Evolutionary conservation across 495 filamentous ascomycete species (phyloP).

Genomic region (Tuber melanosporum): DNA sequence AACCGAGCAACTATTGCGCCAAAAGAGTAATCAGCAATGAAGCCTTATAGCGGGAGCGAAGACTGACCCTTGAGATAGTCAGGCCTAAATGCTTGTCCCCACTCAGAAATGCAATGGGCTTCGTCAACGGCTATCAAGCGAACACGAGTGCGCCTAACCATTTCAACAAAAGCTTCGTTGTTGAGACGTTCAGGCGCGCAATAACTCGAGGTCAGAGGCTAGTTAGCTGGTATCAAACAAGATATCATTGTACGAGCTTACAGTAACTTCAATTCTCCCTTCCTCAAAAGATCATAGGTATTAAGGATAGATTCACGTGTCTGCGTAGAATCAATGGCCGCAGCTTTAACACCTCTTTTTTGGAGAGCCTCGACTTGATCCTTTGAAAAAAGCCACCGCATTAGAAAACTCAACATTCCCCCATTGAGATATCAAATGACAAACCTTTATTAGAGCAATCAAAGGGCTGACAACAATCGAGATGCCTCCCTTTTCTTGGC

Average conservation of each 20-base stretch:
- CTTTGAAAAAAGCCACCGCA: conserved; percentile 11
- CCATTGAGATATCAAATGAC: conserved; percentile 1
- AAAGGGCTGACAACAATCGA: conserved; percentile 53
- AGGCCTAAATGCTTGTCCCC: conserved; percentile 56
- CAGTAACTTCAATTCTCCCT: conserved; percentile 49
- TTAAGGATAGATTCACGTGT: conserved; percentile 46
- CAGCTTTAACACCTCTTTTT: conserved; percentile 48
- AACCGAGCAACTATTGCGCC: conserved; percentile 50
- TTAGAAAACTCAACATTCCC: neutral
- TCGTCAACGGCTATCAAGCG: conserved; percentile 56
- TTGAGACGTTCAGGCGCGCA: conserved; percentile 56
- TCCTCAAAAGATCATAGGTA: conserved; percentile 47
- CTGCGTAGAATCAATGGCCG: conserved; percentile 52
- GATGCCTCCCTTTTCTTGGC: conserved; percentile 41
- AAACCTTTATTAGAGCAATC: conserved; percentile 52
- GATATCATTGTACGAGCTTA: conserved; percentile 33
- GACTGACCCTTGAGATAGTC: conserved; percentile 51
- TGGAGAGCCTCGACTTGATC: conserved; percentile 53
- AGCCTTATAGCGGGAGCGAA: neutral
- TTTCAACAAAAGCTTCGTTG: conserved; percentile 54
- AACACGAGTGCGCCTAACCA: conserved; percentile 50
- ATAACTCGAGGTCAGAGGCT: conserved; percentile 33
- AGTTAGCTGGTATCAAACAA: conserved; percentile 3
- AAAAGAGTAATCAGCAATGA: neutral
- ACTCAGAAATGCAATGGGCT: conserved; percentile 57